Percentiles rank a stretch among this genome's conserved stretches.
These are phyloP conservation scores for Lecanicillium sp. DNA, from an alignment of 2,329 filamentous ascomycete species.

Conservation along the genomic window DNA sequence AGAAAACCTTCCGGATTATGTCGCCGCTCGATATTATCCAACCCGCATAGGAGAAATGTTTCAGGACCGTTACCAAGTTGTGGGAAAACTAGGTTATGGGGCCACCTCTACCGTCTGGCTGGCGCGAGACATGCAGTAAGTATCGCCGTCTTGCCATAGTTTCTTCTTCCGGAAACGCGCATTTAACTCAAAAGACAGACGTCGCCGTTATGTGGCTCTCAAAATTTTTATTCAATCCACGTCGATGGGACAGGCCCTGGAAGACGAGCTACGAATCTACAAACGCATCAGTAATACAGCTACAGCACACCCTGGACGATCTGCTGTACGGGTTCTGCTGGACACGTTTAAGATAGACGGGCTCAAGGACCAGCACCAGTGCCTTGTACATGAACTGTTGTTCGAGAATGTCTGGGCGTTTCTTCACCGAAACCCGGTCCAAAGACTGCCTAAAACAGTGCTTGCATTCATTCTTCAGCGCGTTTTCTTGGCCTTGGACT, in stretches of 20 bases:
- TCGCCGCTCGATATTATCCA: slow-evolving; percentile 20
- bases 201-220: slow-evolving; percentile 26
- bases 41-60: slow-evolving; percentile 20
- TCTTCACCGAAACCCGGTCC: neutral
- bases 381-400: neutral
- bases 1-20: slow-evolving; percentile 20
- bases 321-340: neutral
- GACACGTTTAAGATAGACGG: neutral
- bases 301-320: neutral
- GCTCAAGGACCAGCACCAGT: neutral
- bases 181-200: neutral
- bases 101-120: slow-evolving; percentile 23
- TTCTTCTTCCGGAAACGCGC: too few species aligned
- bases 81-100: slow-evolving; percentile 24
- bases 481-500: slow-evolving; percentile 39
- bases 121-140: slow-evolving; percentile 20
- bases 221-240: slow-evolving; percentile 26
- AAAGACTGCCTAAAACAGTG: neutral
- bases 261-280: slow-evolving; percentile 38
- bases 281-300: neutral
- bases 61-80: slow-evolving; percentile 19
- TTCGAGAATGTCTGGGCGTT: neutral
- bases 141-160: neutral
- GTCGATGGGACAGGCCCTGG: slow-evolving; percentile 21
- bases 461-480: slow-evolving; percentile 31